A percentile compares a stretch with the other conserved stretches of the same genome.
These are phyloP conservation scores for Paracoccidioides brasiliensis DNA, from an alignment of 2,329 filamentous ascomycete species.

Conservation along the genomic window DNA sequence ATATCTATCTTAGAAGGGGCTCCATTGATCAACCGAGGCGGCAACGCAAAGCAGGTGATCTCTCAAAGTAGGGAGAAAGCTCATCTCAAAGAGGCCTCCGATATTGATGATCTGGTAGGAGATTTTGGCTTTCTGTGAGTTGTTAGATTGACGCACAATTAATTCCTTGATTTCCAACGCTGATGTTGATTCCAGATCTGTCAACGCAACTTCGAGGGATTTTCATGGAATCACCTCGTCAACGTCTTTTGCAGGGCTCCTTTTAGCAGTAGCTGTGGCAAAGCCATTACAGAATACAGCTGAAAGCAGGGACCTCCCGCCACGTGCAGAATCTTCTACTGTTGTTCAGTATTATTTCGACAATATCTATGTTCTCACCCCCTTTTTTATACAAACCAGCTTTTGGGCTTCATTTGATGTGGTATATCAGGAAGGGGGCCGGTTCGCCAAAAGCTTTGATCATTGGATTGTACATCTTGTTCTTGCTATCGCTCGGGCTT, in stretches of 20 bases:
- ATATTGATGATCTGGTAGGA: constrained; percentile 83
- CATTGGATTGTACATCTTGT: constrained; percentile 84
- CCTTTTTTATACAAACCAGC: constrained; percentile 67
- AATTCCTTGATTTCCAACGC: constrained; percentile 1
- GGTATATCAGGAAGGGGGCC: constrained; percentile 58
- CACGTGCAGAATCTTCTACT: constrained; percentile 52
- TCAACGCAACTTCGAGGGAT: constrained; percentile 88
- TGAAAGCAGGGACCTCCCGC: constrained; percentile 48
- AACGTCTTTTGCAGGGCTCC: constrained; percentile 83
- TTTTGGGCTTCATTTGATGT: constrained; percentile 69
- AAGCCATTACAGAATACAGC: constrained; percentile 52
- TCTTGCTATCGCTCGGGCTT: constrained; percentile 65
- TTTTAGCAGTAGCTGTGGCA: constrained; percentile 69
- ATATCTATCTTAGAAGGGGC: constrained; percentile 38
- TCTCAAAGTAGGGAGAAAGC: background rate
- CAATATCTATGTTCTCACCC: constrained; percentile 67
- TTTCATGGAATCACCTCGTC: constrained; percentile 79
- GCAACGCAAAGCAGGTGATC: background rate
- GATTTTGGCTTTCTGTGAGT: constrained; percentile 81
- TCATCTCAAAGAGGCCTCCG: constrained; percentile 56
- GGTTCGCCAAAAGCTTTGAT: constrained; percentile 53
- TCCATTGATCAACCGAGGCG: constrained; percentile 13
- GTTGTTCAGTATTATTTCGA: constrained; percentile 74
- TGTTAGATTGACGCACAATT: background rate
- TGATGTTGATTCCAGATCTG: constrained; percentile 45